Conservation (phyloP, 228 moss, liverwort and hornwort species). For the Sphagnum fallax region DNA sequence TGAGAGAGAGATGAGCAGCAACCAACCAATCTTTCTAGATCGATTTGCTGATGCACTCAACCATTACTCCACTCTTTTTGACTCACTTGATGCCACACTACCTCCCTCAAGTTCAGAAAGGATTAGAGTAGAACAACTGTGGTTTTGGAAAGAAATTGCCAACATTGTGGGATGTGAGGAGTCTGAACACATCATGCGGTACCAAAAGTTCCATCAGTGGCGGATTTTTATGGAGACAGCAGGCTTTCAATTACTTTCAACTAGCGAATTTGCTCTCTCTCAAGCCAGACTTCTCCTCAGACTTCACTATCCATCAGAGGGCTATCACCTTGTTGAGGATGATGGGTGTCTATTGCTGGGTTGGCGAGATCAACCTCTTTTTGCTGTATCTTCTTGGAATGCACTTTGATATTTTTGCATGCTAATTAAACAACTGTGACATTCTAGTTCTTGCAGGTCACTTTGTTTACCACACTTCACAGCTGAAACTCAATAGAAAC, state of each 20-base stretch:
- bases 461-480: too few species aligned
- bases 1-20: conserved; percentile 78
- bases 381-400: conserved; percentile 87
- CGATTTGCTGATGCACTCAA: conserved; percentile 66
- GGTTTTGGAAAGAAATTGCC: conserved; percentile 76
- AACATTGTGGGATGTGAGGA: conserved; percentile 88
- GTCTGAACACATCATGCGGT: conserved; percentile 59
- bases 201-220: conserved; percentile 80
- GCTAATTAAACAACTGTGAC: too few species aligned
- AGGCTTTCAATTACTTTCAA: conserved; percentile 59
- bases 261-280: conserved; percentile 75
- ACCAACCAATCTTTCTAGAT: conserved; percentile 62
- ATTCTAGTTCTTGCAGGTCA: too few species aligned
- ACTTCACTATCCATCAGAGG: conserved; percentile 90
- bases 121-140: conserved; percentile 64
- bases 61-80: conserved; percentile 73
- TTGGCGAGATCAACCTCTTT: conserved; percentile 81
- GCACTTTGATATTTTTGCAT: neutral
- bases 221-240: conserved; percentile 44
- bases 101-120: conserved; percentile 75
- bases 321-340: conserved; percentile 61
- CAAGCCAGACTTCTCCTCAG: conserved; percentile 80
- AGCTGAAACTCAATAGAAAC: too few species aligned
- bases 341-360: conserved; percentile 67
- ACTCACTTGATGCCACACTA: conserved; percentile 78